phyloP scores from a whole-genome alignment of 495 filamentous ascomycete species.

The Penicillium subrubescens region DNA sequence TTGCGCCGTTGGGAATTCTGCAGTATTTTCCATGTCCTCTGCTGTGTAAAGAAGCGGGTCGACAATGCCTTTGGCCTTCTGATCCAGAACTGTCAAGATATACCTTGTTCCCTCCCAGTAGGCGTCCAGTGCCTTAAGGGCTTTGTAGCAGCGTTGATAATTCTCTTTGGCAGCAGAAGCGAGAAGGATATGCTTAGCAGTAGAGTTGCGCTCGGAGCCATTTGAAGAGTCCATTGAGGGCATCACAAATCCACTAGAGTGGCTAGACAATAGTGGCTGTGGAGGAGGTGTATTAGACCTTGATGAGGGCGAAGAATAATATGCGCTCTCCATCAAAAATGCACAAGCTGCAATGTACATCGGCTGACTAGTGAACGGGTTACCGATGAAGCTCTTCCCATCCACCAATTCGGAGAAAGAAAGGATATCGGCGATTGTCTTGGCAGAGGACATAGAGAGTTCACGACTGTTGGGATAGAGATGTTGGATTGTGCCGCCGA shows the following conservation, averaged over 20 bases:
- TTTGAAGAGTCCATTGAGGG: conserved; percentile 38
- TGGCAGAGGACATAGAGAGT: conserved; percentile 83
- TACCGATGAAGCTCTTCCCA: conserved; percentile 77
- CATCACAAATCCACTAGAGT: conserved; percentile 47
- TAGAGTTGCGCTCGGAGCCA: conserved; percentile 48
- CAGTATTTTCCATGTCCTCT: conserved; percentile 73
- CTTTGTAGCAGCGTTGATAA: conserved; percentile 80
- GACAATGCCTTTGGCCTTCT: conserved; percentile 80
- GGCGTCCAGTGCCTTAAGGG: conserved; percentile 69
- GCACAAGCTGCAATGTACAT: conserved; percentile 89
- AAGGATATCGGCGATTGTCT: conserved; percentile 84
- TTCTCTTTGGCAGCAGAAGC: conserved; percentile 76
- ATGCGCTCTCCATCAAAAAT: conserved; percentile 78
- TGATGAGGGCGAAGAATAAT: conserved; percentile 45
- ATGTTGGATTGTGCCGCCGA: conserved; percentile 68
- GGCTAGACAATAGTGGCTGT: conserved; percentile 38
- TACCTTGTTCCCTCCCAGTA: conserved; percentile 89
- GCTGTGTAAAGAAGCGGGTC: conserved; percentile 77
- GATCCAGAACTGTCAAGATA: conserved; percentile 82
- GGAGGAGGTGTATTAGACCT: conserved; percentile 32
- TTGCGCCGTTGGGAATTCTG: conserved; percentile 41
- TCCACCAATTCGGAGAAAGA: conserved; percentile 78
- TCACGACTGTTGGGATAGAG: conserved; percentile 77
- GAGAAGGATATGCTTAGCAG: conserved; percentile 69
- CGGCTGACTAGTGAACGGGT: conserved; percentile 85